Evolutionary conservation across 2,329 filamentous ascomycete genomes (phyloP), one percentile per base, ranked within the genome.

Genomic region (Clarireedia hainanense): DNA sequence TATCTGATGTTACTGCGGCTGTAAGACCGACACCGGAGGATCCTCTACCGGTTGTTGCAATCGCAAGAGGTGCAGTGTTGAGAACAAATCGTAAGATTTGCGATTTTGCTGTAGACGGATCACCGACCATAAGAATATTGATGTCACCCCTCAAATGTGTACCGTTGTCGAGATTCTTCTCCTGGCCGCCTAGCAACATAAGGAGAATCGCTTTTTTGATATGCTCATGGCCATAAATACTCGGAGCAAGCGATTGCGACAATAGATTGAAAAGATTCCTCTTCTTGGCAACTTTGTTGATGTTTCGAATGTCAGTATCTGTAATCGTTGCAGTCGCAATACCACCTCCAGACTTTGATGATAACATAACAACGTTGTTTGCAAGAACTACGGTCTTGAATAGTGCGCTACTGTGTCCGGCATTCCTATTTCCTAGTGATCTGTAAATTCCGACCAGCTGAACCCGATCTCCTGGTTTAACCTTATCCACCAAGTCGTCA

Each of bases 51-150:
- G 94, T 99, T 0, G 94, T 99, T 9, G 94, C 94, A 69, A 99
- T 99, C 2, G 94, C 94, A 45, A 99, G 77, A 2, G 94, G 94
- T 2, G 94, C 94, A 0, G 94, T 99, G 70, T 99, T 99, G 62
- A 97, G 80, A 12, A 99, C 94, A 67, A 99, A 99, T 26, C 94
- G 89, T 43, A 99, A 80, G 55, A 99, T 80, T 70, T 99, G 94
- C n/a, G 94, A 99, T 71, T 99, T 99, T 58, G 94, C 94, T 0
- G 94, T 99, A 0, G 94, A 99, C 3, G 94, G 94, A 71, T 99
- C 94, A 74, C 94, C 94, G 45, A 99, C 92, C 94, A 99, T 97
- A 50, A 99, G 79, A 63, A 99, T 96, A 71, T 99, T 99, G 74
- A 99, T 97, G 68, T 99, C 94, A 75, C 94, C 94, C 80, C 94